Percentiles rank a stretch among this genome's conserved stretches.
Conservation (phyloP, 1,139 yeast species). For the Candida labiduridarum region DNA sequence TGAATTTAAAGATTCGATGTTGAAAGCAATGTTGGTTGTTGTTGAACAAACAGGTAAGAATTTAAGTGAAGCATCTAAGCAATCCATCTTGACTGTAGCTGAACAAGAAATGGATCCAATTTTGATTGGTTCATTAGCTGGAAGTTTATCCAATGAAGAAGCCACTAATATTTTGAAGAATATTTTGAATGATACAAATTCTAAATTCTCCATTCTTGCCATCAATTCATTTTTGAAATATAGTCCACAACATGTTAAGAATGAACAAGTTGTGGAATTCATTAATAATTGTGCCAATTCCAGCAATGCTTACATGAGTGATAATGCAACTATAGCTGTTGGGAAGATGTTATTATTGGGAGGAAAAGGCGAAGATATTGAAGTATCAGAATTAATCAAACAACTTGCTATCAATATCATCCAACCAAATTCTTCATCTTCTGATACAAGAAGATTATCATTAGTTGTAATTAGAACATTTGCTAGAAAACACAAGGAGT, state of each 20-base stretch:
- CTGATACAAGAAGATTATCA: conserved; percentile 81
- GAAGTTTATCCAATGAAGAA: conserved; percentile 65
- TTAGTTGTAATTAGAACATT: conserved; percentile 77
- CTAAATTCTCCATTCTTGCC: conserved; percentile 68
- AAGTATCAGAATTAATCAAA: conserved; percentile 34
- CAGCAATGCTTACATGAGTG: conserved; percentile 60
- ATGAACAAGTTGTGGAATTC: conserved; percentile 28
- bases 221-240: conserved; percentile 80
- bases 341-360: conserved; percentile 73
- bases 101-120: conserved; percentile 73
- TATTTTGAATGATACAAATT: conserved; percentile 57
- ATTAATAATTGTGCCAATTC: conserved; percentile 51
- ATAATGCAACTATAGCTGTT: conserved; percentile 78
- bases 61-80: conserved; percentile 74
- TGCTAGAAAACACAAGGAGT: conserved; percentile 45
- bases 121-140: conserved; percentile 75
- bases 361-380: conserved; percentile 31
- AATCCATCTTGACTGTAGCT: conserved; percentile 69
- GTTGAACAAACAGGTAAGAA: conserved; percentile 78
- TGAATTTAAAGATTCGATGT: conserved; percentile 77
- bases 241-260: conserved; percentile 56
- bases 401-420: conserved; percentile 55
- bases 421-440: conserved; percentile 60
- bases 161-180: conserved; percentile 60
- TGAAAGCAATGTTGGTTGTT: conserved; percentile 83